These are phyloP conservation scores for Chaetomiaceae sp. DNA, from an alignment of 2,329 filamentous ascomycete genomes.

Conservation along the genomic window DNA sequence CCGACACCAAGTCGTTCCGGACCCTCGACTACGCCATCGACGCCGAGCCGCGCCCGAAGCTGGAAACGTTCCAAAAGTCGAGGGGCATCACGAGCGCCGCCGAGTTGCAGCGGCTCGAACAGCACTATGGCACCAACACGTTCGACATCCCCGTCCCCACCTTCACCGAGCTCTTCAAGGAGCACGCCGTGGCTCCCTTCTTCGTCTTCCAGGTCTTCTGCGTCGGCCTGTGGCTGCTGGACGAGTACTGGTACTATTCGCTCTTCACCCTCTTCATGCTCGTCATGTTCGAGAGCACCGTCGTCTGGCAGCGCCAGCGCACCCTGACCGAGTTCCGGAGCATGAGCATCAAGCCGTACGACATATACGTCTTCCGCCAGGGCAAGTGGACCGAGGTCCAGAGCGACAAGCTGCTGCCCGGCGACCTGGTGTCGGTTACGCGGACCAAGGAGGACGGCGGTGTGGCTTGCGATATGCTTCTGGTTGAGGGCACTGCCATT, in stretches of 20 bases:
- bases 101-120: slow-evolving; percentile 75
- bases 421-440: slow-evolving; percentile 86
- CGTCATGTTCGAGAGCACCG: slow-evolving; percentile 93
- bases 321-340: slow-evolving; percentile 95
- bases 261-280: slow-evolving; percentile 99
- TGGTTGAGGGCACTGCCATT: slow-evolving; percentile 92
- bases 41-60: slow-evolving; percentile 71
- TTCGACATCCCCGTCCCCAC: slow-evolving; percentile 98
- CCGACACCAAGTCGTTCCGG: slow-evolving; percentile 67
- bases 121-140: slow-evolving; percentile 92
- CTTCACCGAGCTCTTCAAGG: slow-evolving; percentile 93
- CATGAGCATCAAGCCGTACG: slow-evolving; percentile 99
- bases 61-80: slow-evolving; percentile 74
- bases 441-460: slow-evolving; percentile 96
- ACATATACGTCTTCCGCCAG: slow-evolving; percentile 83
- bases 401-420: slow-evolving; percentile 88
- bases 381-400: slow-evolving; percentile 83
- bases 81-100: slow-evolving; percentile 68
- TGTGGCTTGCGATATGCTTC: slow-evolving; percentile 93
- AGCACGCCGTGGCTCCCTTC: slow-evolving; percentile 97
- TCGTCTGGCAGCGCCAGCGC: slow-evolving; percentile 97
- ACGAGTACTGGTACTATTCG: slow-evolving; percentile 99
- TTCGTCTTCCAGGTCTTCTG: slow-evolving; percentile 99
- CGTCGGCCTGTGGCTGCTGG: slow-evolving; percentile 95
- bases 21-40: slow-evolving; percentile 83